Evolutionary conservation across 2,329 filamentous ascomycete genomes (phyloP).

Genomic region (Alternaria alternata): DNA sequence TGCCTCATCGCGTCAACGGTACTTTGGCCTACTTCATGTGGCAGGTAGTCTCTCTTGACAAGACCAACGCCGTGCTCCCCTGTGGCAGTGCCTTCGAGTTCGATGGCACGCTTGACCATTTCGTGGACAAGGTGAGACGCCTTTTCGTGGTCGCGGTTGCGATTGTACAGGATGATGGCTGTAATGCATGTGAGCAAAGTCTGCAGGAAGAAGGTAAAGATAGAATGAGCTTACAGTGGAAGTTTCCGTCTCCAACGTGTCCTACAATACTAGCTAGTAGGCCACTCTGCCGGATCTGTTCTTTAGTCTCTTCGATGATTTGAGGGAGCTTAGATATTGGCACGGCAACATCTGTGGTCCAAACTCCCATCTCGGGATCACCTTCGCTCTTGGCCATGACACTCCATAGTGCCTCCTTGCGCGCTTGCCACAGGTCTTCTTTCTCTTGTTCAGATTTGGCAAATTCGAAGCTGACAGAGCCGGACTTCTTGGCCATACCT

Average conservation of each 20-base stretch:
- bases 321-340: slow-evolving; percentile 75
- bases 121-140: slow-evolving; percentile 77
- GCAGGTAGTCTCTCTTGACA: slow-evolving; percentile 84
- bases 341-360: slow-evolving; percentile 84
- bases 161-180: slow-evolving; percentile 69
- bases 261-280: slow-evolving; percentile 73
- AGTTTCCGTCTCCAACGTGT: slow-evolving; percentile 79
- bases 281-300: slow-evolving; percentile 68
- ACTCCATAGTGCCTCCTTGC: slow-evolving; percentile 78
- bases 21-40: slow-evolving; percentile 75
- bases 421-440: slow-evolving; percentile 75
- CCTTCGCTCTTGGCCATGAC: slow-evolving; percentile 70
- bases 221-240: slow-evolving; percentile 63
- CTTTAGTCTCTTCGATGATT: slow-evolving; percentile 79
- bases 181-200: slow-evolving; percentile 6
- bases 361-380: slow-evolving; percentile 68
- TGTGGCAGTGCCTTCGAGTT: slow-evolving; percentile 85
- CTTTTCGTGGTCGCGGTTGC: slow-evolving; percentile 70
- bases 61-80: slow-evolving; percentile 86
- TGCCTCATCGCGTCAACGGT: slow-evolving; percentile 86
- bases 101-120: slow-evolving; percentile 86
- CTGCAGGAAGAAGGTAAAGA: not conserved
- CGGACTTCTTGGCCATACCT: slow-evolving; percentile 65
- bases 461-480: slow-evolving; percentile 74
- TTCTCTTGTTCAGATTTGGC: slow-evolving; percentile 71